These are phyloP conservation scores for Diversispora eburnea DNA, from an alignment of 192 early-diverging fungal genomes.

Conservation along the genomic window DNA sequence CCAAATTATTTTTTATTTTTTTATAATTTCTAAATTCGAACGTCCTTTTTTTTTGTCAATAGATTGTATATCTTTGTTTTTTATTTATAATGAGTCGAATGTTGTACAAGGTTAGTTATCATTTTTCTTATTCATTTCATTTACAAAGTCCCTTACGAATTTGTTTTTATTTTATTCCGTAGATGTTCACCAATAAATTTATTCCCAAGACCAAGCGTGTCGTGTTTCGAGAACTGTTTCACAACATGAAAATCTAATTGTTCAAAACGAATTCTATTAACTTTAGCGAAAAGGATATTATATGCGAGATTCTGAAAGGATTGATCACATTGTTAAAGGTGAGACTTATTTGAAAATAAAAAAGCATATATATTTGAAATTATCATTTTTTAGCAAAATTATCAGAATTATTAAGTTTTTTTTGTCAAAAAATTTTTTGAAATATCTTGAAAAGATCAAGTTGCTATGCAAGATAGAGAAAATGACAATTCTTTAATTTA, in stretches of 20 bases:
- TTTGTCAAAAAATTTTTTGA: not conserved
- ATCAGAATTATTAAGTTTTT: slow-evolving; percentile 5
- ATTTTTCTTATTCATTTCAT: too few species aligned
- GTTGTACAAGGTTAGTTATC: too few species aligned
- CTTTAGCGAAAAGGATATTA: slow-evolving; percentile 93
- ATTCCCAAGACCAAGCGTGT: slow-evolving; percentile 31
- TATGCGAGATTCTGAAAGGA: slow-evolving; percentile 72
- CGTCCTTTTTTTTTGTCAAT: too few species aligned
- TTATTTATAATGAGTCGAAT: too few species aligned
- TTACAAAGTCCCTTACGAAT: too few species aligned
- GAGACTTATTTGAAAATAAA: slow-evolving; percentile 84
- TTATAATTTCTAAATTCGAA: too few species aligned
- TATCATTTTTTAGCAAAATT: not conserved
- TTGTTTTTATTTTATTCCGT: too few species aligned
- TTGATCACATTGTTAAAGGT: slow-evolving; percentile 65
- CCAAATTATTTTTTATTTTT: too few species aligned
- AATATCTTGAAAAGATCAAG: slow-evolving; percentile 62
- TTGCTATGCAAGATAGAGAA: slow-evolving; percentile 95
- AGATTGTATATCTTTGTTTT: too few species aligned
- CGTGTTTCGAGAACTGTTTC: slow-evolving; percentile 49
- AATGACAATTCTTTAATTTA: slow-evolving; percentile 98
- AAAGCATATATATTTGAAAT: too few species aligned
- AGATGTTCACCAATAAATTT: too few species aligned
- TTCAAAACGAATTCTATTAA: slow-evolving; percentile 55
- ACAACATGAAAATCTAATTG: slow-evolving; percentile 46